These are phyloP conservation scores for Niebla homalea DNA, from an alignment of 495 filamentous ascomycete species.

Conservation along the genomic window DNA sequence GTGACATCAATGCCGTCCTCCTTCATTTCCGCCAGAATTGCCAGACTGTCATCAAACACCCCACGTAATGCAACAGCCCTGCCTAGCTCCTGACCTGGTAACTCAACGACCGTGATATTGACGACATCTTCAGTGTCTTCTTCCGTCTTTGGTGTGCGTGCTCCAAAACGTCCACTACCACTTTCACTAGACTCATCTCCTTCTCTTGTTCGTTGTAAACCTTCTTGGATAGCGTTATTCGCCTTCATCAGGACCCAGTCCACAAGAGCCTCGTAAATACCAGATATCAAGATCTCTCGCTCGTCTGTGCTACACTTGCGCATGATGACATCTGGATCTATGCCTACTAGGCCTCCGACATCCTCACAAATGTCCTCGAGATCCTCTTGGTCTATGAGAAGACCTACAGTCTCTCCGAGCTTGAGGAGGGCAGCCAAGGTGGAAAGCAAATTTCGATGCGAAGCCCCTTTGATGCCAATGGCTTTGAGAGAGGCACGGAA, in stretches of 20 bases:
- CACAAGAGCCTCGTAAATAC: constrained; percentile 85
- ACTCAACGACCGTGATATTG: constrained; percentile 75
- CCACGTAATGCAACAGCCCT: constrained; percentile 77
- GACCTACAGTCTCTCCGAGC: constrained; percentile 78
- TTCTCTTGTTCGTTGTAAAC: constrained; percentile 48
- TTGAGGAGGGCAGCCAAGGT: constrained; percentile 78
- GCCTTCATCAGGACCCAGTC: constrained; percentile 87
- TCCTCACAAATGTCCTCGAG: constrained; percentile 84
- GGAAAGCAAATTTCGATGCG: constrained; percentile 67
- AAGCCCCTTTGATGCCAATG: constrained; percentile 80
- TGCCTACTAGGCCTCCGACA: constrained; percentile 67
- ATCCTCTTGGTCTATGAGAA: constrained; percentile 71
- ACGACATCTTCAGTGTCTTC: constrained; percentile 71
- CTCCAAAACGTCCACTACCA: constrained; percentile 34
- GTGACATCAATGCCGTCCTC: constrained; percentile 71
- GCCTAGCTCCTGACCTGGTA: constrained; percentile 64
- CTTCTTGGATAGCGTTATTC: constrained; percentile 72
- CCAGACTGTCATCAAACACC: constrained; percentile 81
- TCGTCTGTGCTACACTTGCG: constrained; percentile 71
- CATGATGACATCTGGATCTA: constrained; percentile 75
- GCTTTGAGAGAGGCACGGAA: constrained; percentile 70
- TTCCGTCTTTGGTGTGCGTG: constrained; percentile 44
- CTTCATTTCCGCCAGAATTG: constrained; percentile 95
- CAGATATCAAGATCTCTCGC: constrained; percentile 65
- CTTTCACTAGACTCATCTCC: constrained; percentile 52